Evolutionary conservation across 2,329 filamentous ascomycete species (phyloP).

Genomic region (Neofusicoccum ribis): DNA sequence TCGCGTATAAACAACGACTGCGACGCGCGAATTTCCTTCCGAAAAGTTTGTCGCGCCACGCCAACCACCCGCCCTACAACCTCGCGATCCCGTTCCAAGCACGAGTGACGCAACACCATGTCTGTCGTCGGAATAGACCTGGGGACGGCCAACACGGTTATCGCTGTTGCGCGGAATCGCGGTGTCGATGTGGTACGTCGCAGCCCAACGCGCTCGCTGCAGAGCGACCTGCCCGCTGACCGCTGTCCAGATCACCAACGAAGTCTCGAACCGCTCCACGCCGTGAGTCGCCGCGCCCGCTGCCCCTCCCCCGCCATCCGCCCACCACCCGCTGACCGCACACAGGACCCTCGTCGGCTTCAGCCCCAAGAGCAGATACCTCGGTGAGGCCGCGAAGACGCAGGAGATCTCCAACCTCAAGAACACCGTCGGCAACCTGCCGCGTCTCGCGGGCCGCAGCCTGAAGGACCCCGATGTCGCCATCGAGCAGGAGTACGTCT

Average conservation of each 20-base stretch:
- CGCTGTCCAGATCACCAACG: slow-evolving; percentile 80
- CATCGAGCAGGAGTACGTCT: slow-evolving; percentile 89
- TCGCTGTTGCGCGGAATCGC: slow-evolving; percentile 96
- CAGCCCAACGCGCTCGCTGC: slow-evolving; percentile 6
- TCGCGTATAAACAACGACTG: slow-evolving; percentile 11
- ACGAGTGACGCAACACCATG: slow-evolving; percentile 46
- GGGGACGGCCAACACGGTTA: slow-evolving; percentile 93
- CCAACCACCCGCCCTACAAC: background rate
- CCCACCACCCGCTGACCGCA: slow-evolving; percentile 23
- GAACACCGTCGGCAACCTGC: slow-evolving; percentile 92
- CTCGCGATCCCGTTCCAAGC: background rate
- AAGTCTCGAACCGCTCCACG: slow-evolving; percentile 96
- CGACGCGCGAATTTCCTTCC: background rate
- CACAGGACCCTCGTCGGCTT: slow-evolving; percentile 88
- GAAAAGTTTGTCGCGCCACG: slow-evolving; percentile 14
- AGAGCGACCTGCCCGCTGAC: slow-evolving; percentile 31
- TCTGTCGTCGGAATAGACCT: slow-evolving; percentile 82
- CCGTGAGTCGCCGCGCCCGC: slow-evolving; percentile 67
- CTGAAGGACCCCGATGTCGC: slow-evolving; percentile 89
- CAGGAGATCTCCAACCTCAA: slow-evolving; percentile 99
- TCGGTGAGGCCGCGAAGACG: slow-evolving; percentile 95
- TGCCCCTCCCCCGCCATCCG: slow-evolving; percentile 20
- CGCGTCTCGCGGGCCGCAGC: slow-evolving; percentile 85
- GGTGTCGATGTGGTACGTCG: slow-evolving; percentile 95
- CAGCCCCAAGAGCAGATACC: slow-evolving; percentile 87